Conservation (phyloP, 768 basidiomycete species). For the Calocera cornea region DNA sequence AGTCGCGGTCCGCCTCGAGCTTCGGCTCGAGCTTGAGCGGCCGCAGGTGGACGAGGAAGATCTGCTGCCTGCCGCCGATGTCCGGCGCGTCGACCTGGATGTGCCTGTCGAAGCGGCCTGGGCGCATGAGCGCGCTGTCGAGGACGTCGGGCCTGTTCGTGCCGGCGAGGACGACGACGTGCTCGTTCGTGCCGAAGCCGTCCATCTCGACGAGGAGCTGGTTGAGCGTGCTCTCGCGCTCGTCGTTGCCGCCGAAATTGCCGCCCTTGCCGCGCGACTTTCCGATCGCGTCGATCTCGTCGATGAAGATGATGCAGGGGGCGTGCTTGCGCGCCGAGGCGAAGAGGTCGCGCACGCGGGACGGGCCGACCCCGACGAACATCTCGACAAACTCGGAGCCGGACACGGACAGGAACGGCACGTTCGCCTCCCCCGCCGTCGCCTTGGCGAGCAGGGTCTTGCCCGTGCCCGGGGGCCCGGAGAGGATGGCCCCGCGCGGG, state of each 20-base stretch:
- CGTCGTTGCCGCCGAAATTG: constrained; percentile 86
- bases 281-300: constrained; percentile 98
- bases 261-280: constrained; percentile 73
- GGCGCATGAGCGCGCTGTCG: constrained; percentile 88
- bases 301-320: constrained; percentile 96
- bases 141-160: constrained; percentile 96
- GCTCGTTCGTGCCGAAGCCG: constrained; percentile 93
- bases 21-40: constrained; percentile 54
- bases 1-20: constrained; percentile 27
- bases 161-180: constrained; percentile 90
- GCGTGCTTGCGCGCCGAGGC: constrained; percentile 95
- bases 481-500: constrained; percentile 85
- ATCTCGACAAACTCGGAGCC: constrained; percentile 99
- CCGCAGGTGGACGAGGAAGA: constrained; percentile 81
- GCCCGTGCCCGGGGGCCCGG: constrained; percentile 93
- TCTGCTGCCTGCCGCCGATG: constrained; percentile 83
- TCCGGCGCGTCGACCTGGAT: constrained; percentile 92
- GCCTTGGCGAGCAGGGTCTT: constrained; percentile 97
- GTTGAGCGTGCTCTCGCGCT: constrained; percentile 93
- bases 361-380: constrained; percentile 99
- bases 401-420: constrained; percentile 96
- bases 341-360: constrained; percentile 92
- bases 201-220: constrained; percentile 99
- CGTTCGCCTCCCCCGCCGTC: constrained; percentile 93
- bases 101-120: constrained; percentile 94